A percentile compares a stretch with the other conserved stretches of the same genome.
Evolutionary conservation across 257 asterid genomes (phyloP).

Genomic region (Verbena officinalis): DNA sequence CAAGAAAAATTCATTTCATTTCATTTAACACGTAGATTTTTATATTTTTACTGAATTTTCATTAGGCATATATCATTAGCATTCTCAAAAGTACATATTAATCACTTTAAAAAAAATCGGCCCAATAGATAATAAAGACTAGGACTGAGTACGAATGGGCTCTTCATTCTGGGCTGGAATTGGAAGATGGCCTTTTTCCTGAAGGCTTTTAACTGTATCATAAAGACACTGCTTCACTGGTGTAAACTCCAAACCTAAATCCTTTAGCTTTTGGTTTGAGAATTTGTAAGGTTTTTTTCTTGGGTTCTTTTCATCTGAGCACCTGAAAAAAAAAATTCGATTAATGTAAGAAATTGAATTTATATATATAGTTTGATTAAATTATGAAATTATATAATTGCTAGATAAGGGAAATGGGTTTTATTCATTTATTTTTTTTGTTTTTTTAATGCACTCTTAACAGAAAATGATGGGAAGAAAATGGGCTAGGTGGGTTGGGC

Average conservation of each 20-base stretch:
- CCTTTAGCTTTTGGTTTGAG: conserved; percentile 82
- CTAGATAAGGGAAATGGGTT: background rate
- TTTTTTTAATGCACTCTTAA: no score
- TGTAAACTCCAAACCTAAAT: conserved; percentile 79
- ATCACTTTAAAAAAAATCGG: no score
- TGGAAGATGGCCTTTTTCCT: conserved; percentile 81
- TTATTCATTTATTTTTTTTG: no score
- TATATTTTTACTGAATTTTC: no score
- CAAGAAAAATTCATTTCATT: no score
- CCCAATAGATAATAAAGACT: conserved; percentile 5
- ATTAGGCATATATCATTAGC: no score
- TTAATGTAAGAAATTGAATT: no score
- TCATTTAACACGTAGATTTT: no score
- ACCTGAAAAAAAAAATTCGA: conserved; percentile 45
- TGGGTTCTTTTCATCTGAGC: conserved; percentile 80
- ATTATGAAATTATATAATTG: background rate
- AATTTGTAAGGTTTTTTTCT: conserved; percentile 78
- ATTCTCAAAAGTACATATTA: no score
- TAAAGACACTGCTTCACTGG: conserved; percentile 76
- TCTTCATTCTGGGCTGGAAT: conserved; percentile 57
- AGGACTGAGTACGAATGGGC: conserved; percentile 49
- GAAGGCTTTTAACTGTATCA: conserved; percentile 82
- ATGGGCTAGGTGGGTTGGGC: conserved; percentile 13
- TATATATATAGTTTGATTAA: background rate
- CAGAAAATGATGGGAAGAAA: conserved; percentile 1